Evolutionary conservation across 306 rosid species (phyloP), one percentile per base, ranked within the genome.

Genomic region (Parietaria judaica): DNA sequence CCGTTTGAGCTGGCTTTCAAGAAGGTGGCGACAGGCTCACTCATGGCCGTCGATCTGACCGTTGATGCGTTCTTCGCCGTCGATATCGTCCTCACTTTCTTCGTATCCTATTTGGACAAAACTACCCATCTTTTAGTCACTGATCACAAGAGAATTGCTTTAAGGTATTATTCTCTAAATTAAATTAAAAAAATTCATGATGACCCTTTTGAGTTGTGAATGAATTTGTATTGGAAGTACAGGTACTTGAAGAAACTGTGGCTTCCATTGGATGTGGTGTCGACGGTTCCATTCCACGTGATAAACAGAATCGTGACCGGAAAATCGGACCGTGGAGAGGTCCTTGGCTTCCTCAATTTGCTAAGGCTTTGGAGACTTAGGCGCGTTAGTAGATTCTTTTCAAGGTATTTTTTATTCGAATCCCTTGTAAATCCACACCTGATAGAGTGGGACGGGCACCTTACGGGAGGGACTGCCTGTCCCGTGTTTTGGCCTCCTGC

Each of bases 341-440:
- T 66, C 41, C 85, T 87, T 52, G 82, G 86, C 56, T 80, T 88
- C 76, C 80, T 91, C 66, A 80, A 81, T 74, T 51, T 85, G 84
- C 95, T 91, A 58, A 79, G 96, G 52, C 83, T 87, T 23, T 91
- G 98, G 98, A 82, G 96, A 58, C 80, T 91, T 59, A 70, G 89
- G 52, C 96, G 82, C 6, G 91, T 87, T 51, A 75, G 95, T 58
- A 72, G 83, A 72, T 71, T 87, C 72, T 91, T 91, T 69, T 7
- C 80, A 36, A 83, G 96, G 96, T 90, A 72, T 36, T 7, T 3
- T 43, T 14, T 0, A 12, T 34, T 6, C 31, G 31, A 23, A 23
- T 23, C 31, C 31, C 31, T 23, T 23, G 31, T 23, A 23, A 23
- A 0, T 23, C 1, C 2, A 23, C 31, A 23, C 31, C 31, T 23